These are phyloP conservation scores for Aspergillus sp. DNA, from an alignment of 2,329 filamentous ascomycete genomes.

Conservation along the genomic window DNA sequence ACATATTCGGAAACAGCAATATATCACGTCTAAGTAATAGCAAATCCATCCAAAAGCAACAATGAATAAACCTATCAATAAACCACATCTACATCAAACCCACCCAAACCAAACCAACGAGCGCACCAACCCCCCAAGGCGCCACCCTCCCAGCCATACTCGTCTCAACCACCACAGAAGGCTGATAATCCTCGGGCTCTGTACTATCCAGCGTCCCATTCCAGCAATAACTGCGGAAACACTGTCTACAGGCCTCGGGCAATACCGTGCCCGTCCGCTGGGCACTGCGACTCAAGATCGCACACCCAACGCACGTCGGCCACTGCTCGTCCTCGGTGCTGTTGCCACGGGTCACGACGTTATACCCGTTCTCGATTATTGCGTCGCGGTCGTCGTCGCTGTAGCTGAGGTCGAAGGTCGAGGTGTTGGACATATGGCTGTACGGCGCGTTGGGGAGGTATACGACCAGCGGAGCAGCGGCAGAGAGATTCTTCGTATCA, in stretches of 20 bases:
- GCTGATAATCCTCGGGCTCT: too few species aligned
- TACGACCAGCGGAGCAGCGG: constrained; percentile 59
- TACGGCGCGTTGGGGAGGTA: constrained; percentile 89
- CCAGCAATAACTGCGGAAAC: constrained; percentile 89
- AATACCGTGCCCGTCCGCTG: constrained; percentile 66
- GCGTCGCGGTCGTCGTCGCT: constrained; percentile 66
- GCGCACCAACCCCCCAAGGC: too few species aligned
- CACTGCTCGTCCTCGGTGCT: constrained; percentile 71
- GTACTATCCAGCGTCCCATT: constrained; percentile 60
- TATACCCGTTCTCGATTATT: constrained; percentile 83
- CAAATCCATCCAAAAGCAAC: too few species aligned
- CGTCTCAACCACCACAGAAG: too few species aligned
- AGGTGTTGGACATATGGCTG: constrained; percentile 71
- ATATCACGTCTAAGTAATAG: too few species aligned
- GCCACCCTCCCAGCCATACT: too few species aligned
- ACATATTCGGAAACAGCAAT: too few species aligned
- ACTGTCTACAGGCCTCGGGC: constrained; percentile 70
- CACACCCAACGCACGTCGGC: constrained; percentile 84
- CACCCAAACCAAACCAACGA: too few species aligned
- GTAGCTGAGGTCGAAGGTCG: constrained; percentile 71
- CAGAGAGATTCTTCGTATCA: constrained; percentile 62
- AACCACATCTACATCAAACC: too few species aligned
- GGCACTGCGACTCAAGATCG: constrained; percentile 75
- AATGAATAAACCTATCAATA: too few species aligned
- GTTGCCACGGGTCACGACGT: constrained; percentile 83